Evolutionary conservation across 2,329 filamentous ascomycete species (phyloP).

Genomic region (Septoria linicola): DNA sequence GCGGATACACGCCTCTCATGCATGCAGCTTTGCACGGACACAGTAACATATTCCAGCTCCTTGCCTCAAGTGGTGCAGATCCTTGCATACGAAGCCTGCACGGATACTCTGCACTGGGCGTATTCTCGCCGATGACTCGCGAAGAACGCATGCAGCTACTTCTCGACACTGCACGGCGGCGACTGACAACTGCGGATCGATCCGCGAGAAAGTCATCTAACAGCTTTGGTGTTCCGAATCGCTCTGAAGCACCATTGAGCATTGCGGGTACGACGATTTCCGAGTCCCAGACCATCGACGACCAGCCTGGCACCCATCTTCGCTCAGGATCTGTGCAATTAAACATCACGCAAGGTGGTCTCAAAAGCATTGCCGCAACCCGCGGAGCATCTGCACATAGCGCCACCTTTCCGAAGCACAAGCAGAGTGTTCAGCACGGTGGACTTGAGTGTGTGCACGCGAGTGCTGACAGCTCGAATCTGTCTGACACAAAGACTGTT

Average conservation of each 20-base stretch:
- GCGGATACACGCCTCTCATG: conserved; percentile 79
- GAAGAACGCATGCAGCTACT: conserved; percentile 11
- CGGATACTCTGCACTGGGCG: conserved; percentile 68
- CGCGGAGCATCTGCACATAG: no score
- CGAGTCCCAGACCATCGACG: conserved; percentile 30
- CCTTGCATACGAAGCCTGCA: conserved; percentile 67
- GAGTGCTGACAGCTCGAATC: no score
- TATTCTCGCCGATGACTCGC: conserved; percentile 47
- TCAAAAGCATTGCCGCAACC: no score
- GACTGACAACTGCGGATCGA: not conserved
- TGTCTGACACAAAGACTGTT: conserved; percentile 32
- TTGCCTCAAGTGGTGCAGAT: conserved; percentile 72
- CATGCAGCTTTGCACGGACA: conserved; percentile 76
- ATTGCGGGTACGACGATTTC: conserved; percentile 22
- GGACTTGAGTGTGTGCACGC: no score
- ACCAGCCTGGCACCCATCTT: no score
- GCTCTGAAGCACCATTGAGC: conserved; percentile 19
- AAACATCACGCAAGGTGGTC: no score
- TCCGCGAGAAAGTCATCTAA: not conserved
- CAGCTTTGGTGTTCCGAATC: conserved; percentile 1
- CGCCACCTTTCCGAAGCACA: no score
- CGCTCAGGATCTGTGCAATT: no score
- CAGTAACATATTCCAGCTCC: conserved; percentile 70
- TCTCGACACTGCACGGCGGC: conserved; percentile 16
- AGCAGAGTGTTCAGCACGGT: no score